phyloP scores from a whole-genome alignment of 2,329 filamentous ascomycete genomes.

The Hirsutella minnesotensis region DNA sequence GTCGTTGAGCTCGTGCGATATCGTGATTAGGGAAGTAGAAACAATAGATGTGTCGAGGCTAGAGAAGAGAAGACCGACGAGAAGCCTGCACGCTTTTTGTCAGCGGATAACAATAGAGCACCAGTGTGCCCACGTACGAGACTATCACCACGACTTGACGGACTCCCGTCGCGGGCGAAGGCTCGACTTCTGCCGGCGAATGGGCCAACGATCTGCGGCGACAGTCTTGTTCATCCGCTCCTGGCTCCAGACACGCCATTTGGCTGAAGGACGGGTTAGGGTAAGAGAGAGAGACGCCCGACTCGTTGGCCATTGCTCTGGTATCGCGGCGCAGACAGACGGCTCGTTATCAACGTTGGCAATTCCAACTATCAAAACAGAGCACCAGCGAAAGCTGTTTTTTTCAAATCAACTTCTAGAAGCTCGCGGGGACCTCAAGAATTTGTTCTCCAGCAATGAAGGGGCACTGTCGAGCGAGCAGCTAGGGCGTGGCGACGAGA shows the following conservation, averaged over 20 bases:
- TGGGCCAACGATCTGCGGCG: neutral
- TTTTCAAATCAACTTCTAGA: too few relatives aligned
- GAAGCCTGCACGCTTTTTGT: slow-evolving; percentile 24
- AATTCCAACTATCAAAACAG: too few relatives aligned
- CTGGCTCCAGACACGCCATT: slow-evolving; percentile 5
- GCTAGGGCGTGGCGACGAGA: too few relatives aligned
- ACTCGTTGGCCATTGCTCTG: slow-evolving; percentile 1
- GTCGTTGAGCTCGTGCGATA: slow-evolving; percentile 38
- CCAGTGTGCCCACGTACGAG: slow-evolving; percentile 14
- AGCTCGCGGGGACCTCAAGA: too few relatives aligned
- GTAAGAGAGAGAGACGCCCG: slow-evolving; percentile 8
- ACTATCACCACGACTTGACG: slow-evolving; percentile 21
- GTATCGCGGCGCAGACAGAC: neutral
- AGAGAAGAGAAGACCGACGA: slow-evolving; percentile 42
- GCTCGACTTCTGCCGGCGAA: neutral
- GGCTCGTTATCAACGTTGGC: too few relatives aligned
- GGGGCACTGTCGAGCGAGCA: too few relatives aligned
- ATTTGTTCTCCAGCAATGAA: too few relatives aligned
- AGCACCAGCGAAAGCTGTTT: too few relatives aligned
- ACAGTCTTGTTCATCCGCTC: neutral
- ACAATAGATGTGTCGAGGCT: slow-evolving; percentile 47
- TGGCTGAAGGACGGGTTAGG: slow-evolving; percentile 13
- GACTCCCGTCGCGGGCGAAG: slow-evolving; percentile 3
- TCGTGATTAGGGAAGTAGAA: slow-evolving; percentile 44
- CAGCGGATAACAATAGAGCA: slow-evolving; percentile 2